phyloP scores from a whole-genome alignment of 768 basidiomycete species.

The Neoboletus brunneissimus region DNA sequence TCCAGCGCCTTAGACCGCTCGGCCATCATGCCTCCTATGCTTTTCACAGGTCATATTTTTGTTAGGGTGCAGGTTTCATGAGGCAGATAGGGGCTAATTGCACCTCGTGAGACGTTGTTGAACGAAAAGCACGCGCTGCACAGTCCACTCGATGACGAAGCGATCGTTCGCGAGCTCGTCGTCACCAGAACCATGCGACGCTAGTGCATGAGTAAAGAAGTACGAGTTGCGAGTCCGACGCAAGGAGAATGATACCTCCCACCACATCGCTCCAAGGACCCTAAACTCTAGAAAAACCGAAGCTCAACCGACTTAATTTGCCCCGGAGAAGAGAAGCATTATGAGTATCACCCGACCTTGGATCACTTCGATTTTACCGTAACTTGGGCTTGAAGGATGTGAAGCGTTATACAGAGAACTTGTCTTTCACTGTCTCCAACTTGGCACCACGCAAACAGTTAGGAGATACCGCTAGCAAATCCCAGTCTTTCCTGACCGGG shows the following conservation, averaged over 20 bases:
- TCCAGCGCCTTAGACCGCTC: conserved; percentile 63
- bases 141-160: too few relatives aligned
- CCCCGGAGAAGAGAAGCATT: background rate
- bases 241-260: background rate
- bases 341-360: background rate
- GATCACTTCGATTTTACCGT: background rate
- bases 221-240: background rate
- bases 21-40: conserved; percentile 41
- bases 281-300: background rate
- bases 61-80: background rate
- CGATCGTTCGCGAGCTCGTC: background rate
- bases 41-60: accelerated
- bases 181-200: background rate
- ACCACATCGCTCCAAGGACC: background rate
- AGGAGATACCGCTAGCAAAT: too few relatives aligned
- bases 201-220: background rate
- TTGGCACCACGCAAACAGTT: too few relatives aligned
- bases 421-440: background rate
- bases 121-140: too few relatives aligned
- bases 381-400: background rate
- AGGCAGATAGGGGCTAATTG: too few relatives aligned
- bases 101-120: too few relatives aligned
- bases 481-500: background rate
- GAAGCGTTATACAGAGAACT: background rate
- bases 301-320: background rate